These are phyloP conservation scores for Verruconis gallopava DNA, from an alignment of 2,329 filamentous ascomycete species.

Conservation along the genomic window DNA sequence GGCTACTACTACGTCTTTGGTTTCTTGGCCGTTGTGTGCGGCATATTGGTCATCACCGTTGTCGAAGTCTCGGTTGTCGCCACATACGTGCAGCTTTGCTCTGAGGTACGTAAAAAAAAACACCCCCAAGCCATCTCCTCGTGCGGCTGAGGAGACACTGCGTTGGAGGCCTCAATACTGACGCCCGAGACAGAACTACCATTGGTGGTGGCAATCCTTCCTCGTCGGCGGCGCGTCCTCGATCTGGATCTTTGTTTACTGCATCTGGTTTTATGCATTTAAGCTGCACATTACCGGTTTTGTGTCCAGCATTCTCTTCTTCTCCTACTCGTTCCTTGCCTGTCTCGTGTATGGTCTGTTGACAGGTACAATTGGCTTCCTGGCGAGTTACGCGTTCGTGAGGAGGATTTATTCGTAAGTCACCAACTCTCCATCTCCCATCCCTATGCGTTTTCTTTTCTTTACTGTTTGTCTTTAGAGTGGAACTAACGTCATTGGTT, in stretches of 20 bases:
- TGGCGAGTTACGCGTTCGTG: conserved; percentile 75
- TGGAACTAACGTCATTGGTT: neutral
- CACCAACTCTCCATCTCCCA: neutral
- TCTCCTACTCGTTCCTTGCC: conserved; percentile 70
- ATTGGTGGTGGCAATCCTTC: conserved; percentile 91
- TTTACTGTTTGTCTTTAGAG: neutral
- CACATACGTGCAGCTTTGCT: conserved; percentile 70
- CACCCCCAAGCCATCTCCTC: neutral
- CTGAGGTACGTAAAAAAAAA: conserved; percentile 54
- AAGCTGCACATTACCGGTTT: conserved; percentile 73
- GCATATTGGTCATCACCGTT: conserved; percentile 62
- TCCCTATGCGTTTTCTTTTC: neutral
- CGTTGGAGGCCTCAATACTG: conserved; percentile 10
- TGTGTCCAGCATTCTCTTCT: conserved; percentile 68
- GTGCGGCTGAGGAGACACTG: neutral
- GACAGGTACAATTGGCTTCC: conserved; percentile 72
- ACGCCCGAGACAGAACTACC: conserved; percentile 47
- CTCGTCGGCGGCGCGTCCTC: conserved; percentile 62
- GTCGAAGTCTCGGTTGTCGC: conserved; percentile 74
- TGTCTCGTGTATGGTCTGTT: conserved; percentile 70
- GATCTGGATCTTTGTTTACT: conserved; percentile 73
- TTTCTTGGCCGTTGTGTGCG: conserved; percentile 61
- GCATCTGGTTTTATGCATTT: conserved; percentile 69
- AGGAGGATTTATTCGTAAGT: conserved; percentile 67
- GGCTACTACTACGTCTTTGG: conserved; percentile 89